Base-by-base conservation (phyloP, 371 early-diverging fungal species). In the Circinella minor region DNA sequence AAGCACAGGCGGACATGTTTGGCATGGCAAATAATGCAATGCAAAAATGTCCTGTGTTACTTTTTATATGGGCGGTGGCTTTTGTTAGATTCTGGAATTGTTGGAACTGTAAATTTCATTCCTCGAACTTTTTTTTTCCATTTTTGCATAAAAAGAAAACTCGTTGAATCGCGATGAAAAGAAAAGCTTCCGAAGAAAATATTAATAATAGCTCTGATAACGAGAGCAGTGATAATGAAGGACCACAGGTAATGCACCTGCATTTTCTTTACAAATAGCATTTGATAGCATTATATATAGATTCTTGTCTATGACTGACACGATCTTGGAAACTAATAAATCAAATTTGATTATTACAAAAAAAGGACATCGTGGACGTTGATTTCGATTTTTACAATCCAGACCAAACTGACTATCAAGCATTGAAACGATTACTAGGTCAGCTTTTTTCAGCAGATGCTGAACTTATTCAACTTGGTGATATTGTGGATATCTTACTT, bases 351-450 rank as follows among this genome's bases (percentile, higher is more conserved):
- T 27, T 27, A 27, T 6, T 2, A 61, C 46, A 46, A 20, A 20
- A 66, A 36, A 66, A 90, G 90, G 93, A 94, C 55, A 88, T 91
- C 49, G 89, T 98, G 37, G 89, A 97, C 68, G 95, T 98, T 14
- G 96, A 97, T 71, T 98, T 98, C 76, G 98, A 97, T 74, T 99
- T 98, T 76, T 95, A 92, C 81, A 94, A 94, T 66, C 93, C 95
- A 18, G 88, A 91, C 67, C 88, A 90, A 60, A 86, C 89, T 27
- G 99, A 99, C 82, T 99, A 91, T 72, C 97, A 97, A 72, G 93
- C 96, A 13, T 80, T 97, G 67, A 98, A 98, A 78, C 89, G 90
- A 37, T 86, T 99, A 10, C 70, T 98, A 14, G 77, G 71, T 27
- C 92, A 93, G 65, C 78, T 91, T 11, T 95, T 98, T 67, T 90